These are phyloP conservation scores for Mortierella sp. DNA, from an alignment of 371 early-diverging fungal genomes.

Conservation along the genomic window DNA sequence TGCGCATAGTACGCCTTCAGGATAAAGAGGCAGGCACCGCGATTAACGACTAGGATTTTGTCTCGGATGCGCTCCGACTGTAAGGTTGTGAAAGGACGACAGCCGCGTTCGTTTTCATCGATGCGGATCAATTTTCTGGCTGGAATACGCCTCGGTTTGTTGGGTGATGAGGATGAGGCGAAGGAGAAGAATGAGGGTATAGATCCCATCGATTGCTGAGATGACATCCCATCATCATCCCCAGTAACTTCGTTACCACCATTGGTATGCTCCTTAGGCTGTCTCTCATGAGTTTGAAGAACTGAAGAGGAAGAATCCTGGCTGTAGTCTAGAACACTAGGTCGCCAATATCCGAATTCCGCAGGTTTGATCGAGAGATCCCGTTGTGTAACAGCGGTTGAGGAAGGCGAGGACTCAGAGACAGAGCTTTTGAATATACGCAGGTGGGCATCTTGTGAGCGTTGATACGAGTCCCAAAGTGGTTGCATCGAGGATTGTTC, in stretches of 20 bases:
- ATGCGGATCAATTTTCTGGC: conserved; percentile 42
- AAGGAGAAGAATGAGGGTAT: too few species aligned
- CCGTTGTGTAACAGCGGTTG: neutral
- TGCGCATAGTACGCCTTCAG: conserved; percentile 61
- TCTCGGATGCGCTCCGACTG: conserved; percentile 37
- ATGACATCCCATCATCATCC: too few species aligned
- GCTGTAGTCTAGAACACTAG: conserved; percentile 29
- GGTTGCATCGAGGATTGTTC: conserved; percentile 39
- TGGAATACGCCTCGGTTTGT: conserved; percentile 1
- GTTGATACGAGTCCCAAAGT: conserved; percentile 42
- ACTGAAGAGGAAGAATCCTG: neutral
- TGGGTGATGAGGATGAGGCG: too few species aligned
- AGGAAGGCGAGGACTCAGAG: neutral
- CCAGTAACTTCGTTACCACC: too few species aligned
- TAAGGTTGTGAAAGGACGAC: conserved; percentile 47
- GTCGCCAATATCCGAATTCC: conserved; percentile 41
- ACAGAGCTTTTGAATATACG: conserved; percentile 14
- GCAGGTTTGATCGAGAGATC: conserved; percentile 29
- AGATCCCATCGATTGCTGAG: conserved; percentile 1
- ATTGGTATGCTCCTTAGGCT: neutral
- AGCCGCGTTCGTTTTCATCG: conserved; percentile 50
- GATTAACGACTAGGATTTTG: conserved; percentile 57
- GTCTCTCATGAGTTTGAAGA: conserved; percentile 1
- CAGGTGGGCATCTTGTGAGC: conserved; percentile 36
- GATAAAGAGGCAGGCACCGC: conserved; percentile 63